Conservation (phyloP, 805 yeast species). For the Helenozyma rhizophorensis region DNA sequence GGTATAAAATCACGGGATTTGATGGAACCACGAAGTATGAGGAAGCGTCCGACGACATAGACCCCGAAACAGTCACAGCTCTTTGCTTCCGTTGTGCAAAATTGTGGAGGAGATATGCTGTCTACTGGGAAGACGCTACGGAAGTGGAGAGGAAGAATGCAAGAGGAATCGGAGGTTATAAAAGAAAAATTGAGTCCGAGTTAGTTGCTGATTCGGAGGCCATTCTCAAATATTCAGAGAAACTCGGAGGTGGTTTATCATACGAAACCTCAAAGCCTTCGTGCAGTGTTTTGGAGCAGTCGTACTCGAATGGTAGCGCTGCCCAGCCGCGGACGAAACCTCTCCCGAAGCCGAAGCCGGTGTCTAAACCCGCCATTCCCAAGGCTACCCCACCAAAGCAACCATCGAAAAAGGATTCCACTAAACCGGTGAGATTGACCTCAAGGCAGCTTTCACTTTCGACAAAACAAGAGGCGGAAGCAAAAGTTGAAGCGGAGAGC, state of each 20-base stretch:
- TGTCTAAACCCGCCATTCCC: background rate
- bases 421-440: constrained; percentile 2
- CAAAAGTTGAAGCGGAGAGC: background rate
- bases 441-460: constrained; percentile 8
- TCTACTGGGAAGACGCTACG: constrained; percentile 76
- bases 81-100: constrained; percentile 84
- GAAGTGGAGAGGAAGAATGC: constrained; percentile 52
- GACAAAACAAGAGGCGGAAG: constrained; percentile 2
- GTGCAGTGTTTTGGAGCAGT: background rate
- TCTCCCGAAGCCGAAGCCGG: background rate
- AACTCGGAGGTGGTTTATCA: constrained; percentile 19
- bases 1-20: constrained; percentile 70
- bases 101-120: constrained; percentile 87
- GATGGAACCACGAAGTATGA: constrained; percentile 36
- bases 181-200: constrained; percentile 63
- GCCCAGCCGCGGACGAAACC: background rate
- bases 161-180: constrained; percentile 50
- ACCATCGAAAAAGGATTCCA: background rate
- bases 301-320: background rate
- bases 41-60: constrained; percentile 13
- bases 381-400: background rate
- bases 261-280: constrained; percentile 14
- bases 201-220: constrained; percentile 55
- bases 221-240: constrained; percentile 48
- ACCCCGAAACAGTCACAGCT: constrained; percentile 43